Evolutionary conservation across 2,329 filamentous ascomycete genomes (phyloP), one percentile per base, ranked within the genome.

Genomic region (Corniculantispora saksenae): DNA sequence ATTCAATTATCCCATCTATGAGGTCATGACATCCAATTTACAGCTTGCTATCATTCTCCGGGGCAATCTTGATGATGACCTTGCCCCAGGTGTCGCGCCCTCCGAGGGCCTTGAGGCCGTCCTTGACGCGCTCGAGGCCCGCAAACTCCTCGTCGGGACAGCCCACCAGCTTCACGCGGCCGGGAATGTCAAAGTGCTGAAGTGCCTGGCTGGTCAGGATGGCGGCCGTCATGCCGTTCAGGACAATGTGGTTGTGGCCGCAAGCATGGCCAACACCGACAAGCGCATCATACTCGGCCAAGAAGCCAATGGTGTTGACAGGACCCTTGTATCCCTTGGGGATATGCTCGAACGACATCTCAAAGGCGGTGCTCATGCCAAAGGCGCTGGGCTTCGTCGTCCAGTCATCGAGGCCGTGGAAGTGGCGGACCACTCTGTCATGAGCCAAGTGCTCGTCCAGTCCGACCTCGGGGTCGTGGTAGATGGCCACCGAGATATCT

Each of bases 61-160:
- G 91, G 1, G 90, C 89, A 50, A 98, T 83, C 78, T 92, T 92
- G 23, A 97, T 89, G 1, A 97, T 92, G 0, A 98, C 94, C 83
- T 98, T 98, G 0, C 94, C 94, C 94, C 94, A 98, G 1, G 93
- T 97, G 59, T 91, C 91, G 66, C 94, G 83, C 1, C 87, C 87
- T 1, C 92, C 94, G 63, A 98, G 79, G 2, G 91, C 91, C 71
- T 89, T 83, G 72, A 98, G 77, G 0, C 94, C 94, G 67, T 86
- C 86, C 0, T 91, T 90, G 32, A 97, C 85, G 65, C 83, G 89
- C 71, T 97, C 93, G 63, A 98, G 78, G 0, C 94, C 94, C 17
- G 91, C 87, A 78, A 93, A 97, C 72, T 90, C 88, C 77, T 89
- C 86, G 74, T 97, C 93, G 2, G 86, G 68, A 9, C 59, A 64